Base-by-base conservation (phyloP, 352 stramenopile species). In the Phytophthora brassicae region DNA sequence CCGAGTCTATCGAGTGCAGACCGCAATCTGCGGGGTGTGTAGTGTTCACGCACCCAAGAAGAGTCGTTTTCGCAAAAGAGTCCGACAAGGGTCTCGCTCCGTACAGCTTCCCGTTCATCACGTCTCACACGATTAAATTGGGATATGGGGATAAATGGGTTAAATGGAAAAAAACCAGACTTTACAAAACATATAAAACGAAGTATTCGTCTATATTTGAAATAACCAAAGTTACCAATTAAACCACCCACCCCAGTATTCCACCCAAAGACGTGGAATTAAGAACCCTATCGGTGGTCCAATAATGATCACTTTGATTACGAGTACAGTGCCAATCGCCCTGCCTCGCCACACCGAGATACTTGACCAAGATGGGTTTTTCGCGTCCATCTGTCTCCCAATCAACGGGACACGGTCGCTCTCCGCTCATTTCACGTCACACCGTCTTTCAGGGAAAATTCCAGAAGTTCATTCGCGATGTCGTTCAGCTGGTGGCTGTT, bases 331-430 rank as follows among this genome's bases (percentile, higher is more conserved):
- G 60, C 50, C 41, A 66, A 48, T 16, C 48, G 44, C 38, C 52
- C 54, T 65, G 26, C 41, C 55, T 59, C 50, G 66, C 47, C 16
- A 26, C 53, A 72, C 48, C 64, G 49, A 72, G 64, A 72, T 62
- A n/a, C 43, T 66, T 31, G 31, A 1, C 33, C 33, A 58, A 20
- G 65, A 72, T 72, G 65, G 60, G 60, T 33, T 24, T 31, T 31
- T 47, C 33, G 24, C 46, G 62, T 61, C 64, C 58, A 68, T 53
- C 64, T 60, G 49, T 69, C 65, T 61, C 31, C 65, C 53, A 69
- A 72, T 72, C 65, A 39, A 48, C 22, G 41, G 49, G 59, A 68
- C 19, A 39, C 31, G 19, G 49, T 62, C 58, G 62, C 29, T 41
- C 28, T 17, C 56, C 50, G 44, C 22, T 67, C 60, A 74, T 64